Conservation (phyloP, 2,329 filamentous ascomycete species). For the Leptographium wingfieldii region DNA sequence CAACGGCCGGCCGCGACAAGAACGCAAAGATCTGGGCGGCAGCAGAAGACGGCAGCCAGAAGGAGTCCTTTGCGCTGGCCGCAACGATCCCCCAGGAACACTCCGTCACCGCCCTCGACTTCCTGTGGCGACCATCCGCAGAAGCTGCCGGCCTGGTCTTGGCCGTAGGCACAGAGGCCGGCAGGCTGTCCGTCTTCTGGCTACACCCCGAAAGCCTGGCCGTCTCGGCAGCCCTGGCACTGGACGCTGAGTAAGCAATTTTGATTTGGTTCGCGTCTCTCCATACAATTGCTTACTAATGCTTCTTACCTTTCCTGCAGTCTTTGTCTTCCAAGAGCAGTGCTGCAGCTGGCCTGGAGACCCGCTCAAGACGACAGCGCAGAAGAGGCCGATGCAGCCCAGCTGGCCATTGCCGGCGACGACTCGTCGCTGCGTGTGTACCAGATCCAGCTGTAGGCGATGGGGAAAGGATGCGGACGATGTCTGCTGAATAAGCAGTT, state of each 20-base stretch:
- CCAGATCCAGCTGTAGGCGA: slow-evolving; percentile 21
- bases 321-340: slow-evolving; percentile 47
- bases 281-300: not conserved
- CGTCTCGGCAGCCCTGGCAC: slow-evolving; percentile 22
- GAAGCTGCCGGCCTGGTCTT: slow-evolving; percentile 25
- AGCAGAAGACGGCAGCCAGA: slow-evolving; percentile 4
- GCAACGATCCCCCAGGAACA: slow-evolving; percentile 40
- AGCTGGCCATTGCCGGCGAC: slow-evolving; percentile 45
- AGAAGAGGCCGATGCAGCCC: slow-evolving; percentile 10
- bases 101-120: slow-evolving; percentile 61
- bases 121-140: slow-evolving; percentile 28
- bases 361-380: slow-evolving; percentile 24
- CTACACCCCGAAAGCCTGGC: slow-evolving; percentile 25
- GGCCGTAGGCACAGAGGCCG: slow-evolving; percentile 45
- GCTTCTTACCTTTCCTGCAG: slow-evolving; percentile 18
- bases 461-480: not conserved
- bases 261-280: not conserved
- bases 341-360: slow-evolving; percentile 59
- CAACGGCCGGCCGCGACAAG: slow-evolving; percentile 86
- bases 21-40: slow-evolving; percentile 58
- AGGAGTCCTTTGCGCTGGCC: slow-evolving; percentile 35
- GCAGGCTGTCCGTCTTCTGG: slow-evolving; percentile 30
- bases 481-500: no score
- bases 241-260: slow-evolving; percentile 26
- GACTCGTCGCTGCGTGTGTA: slow-evolving; percentile 50